Conservation (phyloP, 768 basidiomycete species). For the Panaeolus papilionaceus region DNA sequence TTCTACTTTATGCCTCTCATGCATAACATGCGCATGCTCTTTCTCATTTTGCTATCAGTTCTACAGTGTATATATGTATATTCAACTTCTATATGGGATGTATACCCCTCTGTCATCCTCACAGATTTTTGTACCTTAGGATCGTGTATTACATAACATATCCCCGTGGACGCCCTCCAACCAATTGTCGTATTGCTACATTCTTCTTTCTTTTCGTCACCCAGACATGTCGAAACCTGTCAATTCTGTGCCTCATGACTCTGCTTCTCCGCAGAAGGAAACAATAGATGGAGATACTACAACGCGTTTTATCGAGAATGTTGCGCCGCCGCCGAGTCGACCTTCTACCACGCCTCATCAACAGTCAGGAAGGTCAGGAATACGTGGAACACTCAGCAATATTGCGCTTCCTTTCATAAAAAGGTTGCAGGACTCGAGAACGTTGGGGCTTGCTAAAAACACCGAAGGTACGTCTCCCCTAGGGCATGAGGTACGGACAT, state of each 20-base stretch:
- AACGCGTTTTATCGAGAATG: slow-evolving; percentile 7
- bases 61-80: slow-evolving; percentile 17
- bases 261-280: background rate
- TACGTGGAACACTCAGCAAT: slow-evolving; percentile 23
- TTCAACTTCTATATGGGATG: slow-evolving; percentile 15
- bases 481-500: background rate
- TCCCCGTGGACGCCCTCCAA: background rate
- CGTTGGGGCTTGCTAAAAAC: slow-evolving; percentile 47
- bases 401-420: slow-evolving; percentile 32
- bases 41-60: slow-evolving; percentile 10
- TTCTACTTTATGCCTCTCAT: slow-evolving; percentile 6
- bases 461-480: slow-evolving; percentile 46
- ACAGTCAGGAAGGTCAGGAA: background rate
- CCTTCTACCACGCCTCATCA: slow-evolving; percentile 12
- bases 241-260: background rate
- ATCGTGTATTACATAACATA: slow-evolving; percentile 15
- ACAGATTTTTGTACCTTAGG: slow-evolving; percentile 9
- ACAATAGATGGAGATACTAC: background rate
- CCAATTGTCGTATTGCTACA: background rate
- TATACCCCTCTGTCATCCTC: slow-evolving; percentile 17
- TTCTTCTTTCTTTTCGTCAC: background rate
- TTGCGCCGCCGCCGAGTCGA: background rate
- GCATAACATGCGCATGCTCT: background rate
- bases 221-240: background rate
- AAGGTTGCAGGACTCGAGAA: slow-evolving; percentile 33